phyloP scores from a whole-genome alignment of 1,284 basidiomycete genomes.

The Leccinum subfulvum region DNA sequence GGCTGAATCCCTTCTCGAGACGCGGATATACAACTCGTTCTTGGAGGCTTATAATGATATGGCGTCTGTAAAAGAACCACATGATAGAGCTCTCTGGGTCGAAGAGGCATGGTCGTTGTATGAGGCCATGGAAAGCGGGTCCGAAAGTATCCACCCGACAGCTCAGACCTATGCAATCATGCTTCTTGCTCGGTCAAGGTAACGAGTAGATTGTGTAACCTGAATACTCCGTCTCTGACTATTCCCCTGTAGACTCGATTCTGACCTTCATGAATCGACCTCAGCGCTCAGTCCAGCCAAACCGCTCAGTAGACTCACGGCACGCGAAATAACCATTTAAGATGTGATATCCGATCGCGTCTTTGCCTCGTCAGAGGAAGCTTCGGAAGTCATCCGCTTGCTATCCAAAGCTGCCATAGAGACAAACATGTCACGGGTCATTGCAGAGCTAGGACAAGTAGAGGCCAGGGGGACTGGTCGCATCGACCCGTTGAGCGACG shows the following conservation, averaged over 20 bases:
- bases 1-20: constrained; percentile 38
- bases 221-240: constrained; percentile 11
- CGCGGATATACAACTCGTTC: constrained; percentile 52
- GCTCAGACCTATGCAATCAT: constrained; percentile 66
- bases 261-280: constrained; percentile 27
- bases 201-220: constrained; percentile 15
- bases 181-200: constrained; percentile 58
- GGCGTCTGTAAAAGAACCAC: constrained; percentile 46
- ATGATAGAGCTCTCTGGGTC: constrained; percentile 50
- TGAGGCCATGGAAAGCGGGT: constrained; percentile 49
- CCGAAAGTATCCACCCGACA: constrained; percentile 51
- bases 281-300: constrained; percentile 17
- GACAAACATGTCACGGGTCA: constrained; percentile 47
- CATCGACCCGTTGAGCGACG: no score
- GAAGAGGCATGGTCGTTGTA: constrained; percentile 60
- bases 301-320: constrained; percentile 49
- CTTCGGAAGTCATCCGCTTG: constrained; percentile 50
- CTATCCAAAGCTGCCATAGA: constrained; percentile 62
- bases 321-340: constrained; percentile 50
- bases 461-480: constrained; percentile 29
- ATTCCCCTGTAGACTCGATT: constrained; percentile 37
- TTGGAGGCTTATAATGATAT: constrained; percentile 63
- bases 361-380: constrained; percentile 53
- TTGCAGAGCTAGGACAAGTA: constrained; percentile 56
- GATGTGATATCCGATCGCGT: constrained; percentile 58